Conservation (phyloP, 1,284 basidiomycete genomes). For the Lentinula novae-zelandiae region DNA sequence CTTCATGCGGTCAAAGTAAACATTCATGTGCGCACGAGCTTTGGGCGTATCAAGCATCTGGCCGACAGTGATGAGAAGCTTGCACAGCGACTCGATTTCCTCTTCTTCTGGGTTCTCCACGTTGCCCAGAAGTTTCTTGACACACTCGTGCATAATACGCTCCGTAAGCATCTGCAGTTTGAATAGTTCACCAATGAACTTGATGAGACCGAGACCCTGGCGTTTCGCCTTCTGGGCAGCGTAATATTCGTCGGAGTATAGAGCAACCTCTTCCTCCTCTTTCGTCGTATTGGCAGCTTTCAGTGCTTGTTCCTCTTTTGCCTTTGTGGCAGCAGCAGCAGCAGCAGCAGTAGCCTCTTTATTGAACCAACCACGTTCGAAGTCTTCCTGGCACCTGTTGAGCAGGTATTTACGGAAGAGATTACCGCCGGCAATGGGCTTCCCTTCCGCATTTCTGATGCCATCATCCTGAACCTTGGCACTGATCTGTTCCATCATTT, state of each 20-base stretch:
- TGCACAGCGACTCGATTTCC: conserved; percentile 95
- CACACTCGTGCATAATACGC: conserved; percentile 95
- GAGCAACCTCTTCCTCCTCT: conserved; percentile 52
- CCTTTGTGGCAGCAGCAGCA: conserved; percentile 57
- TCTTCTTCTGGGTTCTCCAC: conserved; percentile 96
- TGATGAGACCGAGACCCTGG: conserved; percentile 93
- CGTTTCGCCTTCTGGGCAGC: conserved; percentile 96
- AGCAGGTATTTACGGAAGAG: conserved; percentile 95
- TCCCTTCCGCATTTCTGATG: conserved; percentile 74
- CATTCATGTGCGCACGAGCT: conserved; percentile 82
- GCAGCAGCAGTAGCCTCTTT: conserved; percentile 63
- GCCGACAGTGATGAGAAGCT: conserved; percentile 89
- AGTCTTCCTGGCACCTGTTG: conserved; percentile 92
- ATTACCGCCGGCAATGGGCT: conserved; percentile 83
- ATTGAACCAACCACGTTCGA: conserved; percentile 86
- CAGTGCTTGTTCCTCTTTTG: conserved; percentile 55
- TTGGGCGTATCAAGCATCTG: conserved; percentile 76
- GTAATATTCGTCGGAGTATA: conserved; percentile 97
- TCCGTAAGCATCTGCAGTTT: conserved; percentile 94
- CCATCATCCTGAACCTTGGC: conserved; percentile 85
- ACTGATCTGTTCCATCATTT: conserved; percentile 90
- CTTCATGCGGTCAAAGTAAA: conserved; percentile 91
- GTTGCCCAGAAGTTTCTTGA: conserved; percentile 91
- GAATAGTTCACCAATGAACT: conserved; percentile 98
- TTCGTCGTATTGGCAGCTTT: conserved; percentile 59